Percentiles rank a stretch among this genome's conserved stretches.
These are phyloP conservation scores for Mucor racemosus DNA, from an alignment of 371 early-diverging fungal species.

Conservation along the genomic window DNA sequence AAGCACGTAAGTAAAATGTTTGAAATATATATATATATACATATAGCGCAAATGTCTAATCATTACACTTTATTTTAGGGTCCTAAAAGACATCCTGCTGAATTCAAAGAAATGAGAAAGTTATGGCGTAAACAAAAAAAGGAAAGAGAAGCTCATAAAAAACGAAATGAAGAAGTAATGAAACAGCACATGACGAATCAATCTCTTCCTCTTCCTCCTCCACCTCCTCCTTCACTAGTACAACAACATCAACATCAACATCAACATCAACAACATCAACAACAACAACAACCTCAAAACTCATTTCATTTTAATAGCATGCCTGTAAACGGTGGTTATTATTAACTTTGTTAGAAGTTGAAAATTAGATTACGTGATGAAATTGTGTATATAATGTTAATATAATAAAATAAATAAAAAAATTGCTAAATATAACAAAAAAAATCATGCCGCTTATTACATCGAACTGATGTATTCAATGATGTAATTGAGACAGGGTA, in stretches of 20 bases:
- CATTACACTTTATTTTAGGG: slow-evolving; percentile 24
- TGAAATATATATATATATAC: no score
- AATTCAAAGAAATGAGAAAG: slow-evolving; percentile 70
- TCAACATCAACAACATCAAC: no score
- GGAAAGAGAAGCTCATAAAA: slow-evolving; percentile 45
- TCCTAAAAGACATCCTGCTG: slow-evolving; percentile 50
- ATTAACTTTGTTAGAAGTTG: background rate
- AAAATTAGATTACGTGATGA: background rate
- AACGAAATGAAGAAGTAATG: slow-evolving; percentile 43
- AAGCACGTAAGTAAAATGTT: slow-evolving; percentile 57
- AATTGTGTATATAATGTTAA: background rate
- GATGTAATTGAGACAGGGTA: slow-evolving; percentile 6
- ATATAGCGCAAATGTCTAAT: no score
- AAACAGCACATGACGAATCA: slow-evolving; percentile 23
- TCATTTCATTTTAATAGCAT: background rate
- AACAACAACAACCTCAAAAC: background rate
- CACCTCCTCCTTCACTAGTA: background rate
- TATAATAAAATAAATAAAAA: background rate
- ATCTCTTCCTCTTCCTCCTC: slow-evolving; percentile 8
- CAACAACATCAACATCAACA: no score
- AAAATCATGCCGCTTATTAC: slow-evolving; percentile 1
- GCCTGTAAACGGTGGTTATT: background rate
- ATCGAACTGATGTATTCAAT: slow-evolving; percentile 1
- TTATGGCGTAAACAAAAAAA: slow-evolving; percentile 59
- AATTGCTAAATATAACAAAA: background rate